phyloP scores from a whole-genome alignment of 768 basidiomycete species.

The Leccinum longicurvipes region DNA sequence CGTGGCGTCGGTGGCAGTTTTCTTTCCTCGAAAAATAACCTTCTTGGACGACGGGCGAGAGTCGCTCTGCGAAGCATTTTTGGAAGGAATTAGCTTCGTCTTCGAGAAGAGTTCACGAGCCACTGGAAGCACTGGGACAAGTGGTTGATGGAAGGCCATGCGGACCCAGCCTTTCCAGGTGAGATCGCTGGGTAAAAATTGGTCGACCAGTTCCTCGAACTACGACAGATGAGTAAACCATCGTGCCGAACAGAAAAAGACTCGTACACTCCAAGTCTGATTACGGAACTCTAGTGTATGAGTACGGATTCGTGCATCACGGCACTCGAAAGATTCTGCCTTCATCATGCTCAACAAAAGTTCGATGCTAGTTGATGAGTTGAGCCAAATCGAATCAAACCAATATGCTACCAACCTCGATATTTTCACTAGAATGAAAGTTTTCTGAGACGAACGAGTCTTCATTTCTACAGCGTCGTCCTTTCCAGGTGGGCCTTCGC shows the following conservation, averaged over 20 bases:
- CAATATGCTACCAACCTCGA: conserved; percentile 47
- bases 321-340: conserved; percentile 81
- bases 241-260: conserved; percentile 1
- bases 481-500: conserved; percentile 23
- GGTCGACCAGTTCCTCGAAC: conserved; percentile 78
- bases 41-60: conserved; percentile 23
- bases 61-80: conserved; percentile 30
- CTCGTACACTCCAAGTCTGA: conserved; percentile 75
- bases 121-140: conserved; percentile 74
- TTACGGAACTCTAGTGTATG: conserved; percentile 79
- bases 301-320: conserved; percentile 75
- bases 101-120: conserved; percentile 76
- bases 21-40: conserved; percentile 18
- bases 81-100: conserved; percentile 62
- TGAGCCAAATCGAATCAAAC: conserved; percentile 17
- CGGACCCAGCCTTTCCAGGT: conserved; percentile 82
- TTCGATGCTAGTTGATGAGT: conserved; percentile 47
- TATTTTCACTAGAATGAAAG: conserved; percentile 75
- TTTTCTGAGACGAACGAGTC: conserved; percentile 75
- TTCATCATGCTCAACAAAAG: conserved; percentile 76
- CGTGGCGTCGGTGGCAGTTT: conserved; percentile 10
- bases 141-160: conserved; percentile 77
- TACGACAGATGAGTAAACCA: conserved; percentile 25
- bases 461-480: conserved; percentile 81
- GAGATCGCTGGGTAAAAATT: conserved; percentile 75